Evolutionary conservation across 192 early-diverging fungal genomes (phyloP).

Genomic region (Podila verticillata): DNA sequence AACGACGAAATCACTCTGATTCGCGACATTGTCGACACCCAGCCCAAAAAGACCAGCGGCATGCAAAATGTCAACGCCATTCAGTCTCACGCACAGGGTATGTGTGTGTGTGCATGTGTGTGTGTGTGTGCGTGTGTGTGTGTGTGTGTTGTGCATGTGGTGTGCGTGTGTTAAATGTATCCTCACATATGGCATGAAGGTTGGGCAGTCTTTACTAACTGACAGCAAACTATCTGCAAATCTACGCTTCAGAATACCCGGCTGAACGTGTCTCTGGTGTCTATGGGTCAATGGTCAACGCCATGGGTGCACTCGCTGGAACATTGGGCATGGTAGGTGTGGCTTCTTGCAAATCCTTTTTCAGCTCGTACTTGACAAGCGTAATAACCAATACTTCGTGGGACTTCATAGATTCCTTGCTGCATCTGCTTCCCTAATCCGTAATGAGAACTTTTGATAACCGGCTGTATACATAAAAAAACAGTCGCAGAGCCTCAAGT

Average conservation of each 20-base stretch:
- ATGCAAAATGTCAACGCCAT: conserved; percentile 28
- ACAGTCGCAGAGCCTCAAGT: not conserved
- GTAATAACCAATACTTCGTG: not conserved
- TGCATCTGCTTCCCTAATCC: conserved; percentile 50
- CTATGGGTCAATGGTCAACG: conserved; percentile 42
- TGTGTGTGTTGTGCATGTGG: not conserved
- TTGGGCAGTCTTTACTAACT: not conserved
- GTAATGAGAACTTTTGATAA: conserved; percentile 11
- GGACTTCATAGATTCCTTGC: conserved; percentile 27
- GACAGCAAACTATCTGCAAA: not conserved
- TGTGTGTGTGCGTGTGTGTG: not conserved
- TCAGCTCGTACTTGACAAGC: not conserved
- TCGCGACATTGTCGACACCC: conserved; percentile 3
- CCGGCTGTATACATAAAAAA: not conserved
- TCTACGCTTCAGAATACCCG: conserved; percentile 17
- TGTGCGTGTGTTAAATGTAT: not conserved
- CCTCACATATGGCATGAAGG: not conserved
- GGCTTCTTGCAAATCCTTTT: not conserved
- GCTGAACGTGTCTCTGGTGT: conserved; percentile 37
- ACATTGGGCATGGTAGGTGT: conserved; percentile 37
- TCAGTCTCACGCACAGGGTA: conserved; percentile 27
- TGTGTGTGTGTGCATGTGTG: not conserved
- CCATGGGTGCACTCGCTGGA: conserved; percentile 23
- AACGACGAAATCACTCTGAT: conserved; percentile 9
- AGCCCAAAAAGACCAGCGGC: conserved; percentile 32